Base-by-base conservation (phyloP, 2,329 filamentous ascomycete species). In the Paraconiothyrium brasiliense region DNA sequence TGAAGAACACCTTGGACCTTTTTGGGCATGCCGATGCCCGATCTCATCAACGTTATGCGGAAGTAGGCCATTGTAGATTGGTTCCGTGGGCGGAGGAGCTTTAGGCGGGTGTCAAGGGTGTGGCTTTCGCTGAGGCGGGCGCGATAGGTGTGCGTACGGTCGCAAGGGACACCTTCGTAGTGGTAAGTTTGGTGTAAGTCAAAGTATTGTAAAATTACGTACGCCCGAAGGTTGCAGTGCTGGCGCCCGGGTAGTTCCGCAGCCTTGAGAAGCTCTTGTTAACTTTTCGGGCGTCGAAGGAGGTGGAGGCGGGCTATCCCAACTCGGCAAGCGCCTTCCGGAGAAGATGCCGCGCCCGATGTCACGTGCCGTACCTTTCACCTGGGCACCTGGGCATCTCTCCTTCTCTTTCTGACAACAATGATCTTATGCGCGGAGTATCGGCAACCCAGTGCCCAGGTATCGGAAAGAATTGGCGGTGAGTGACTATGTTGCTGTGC, bases 1-100 rank as follows among this genome's bases (percentile, higher is more conserved):
- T 89, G 86, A 59, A 97, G 91, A 22, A 94, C 92, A 75, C 91
- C 92, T 76, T 88, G 87, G 63, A 90, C 92, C 75, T 92, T 90
- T 73, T 87, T 82, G 6, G 83, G 94, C 50, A 97, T 89, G 64
- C 94, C 94, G 80, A 97, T 97, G 73, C 91, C 90, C 60, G 91
- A 94, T 76, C 94, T 92, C 81, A 95, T 87, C 60, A 97, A 90
- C 52, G 93, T 97, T 78, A 97, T 92, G 76, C 92, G 90, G 85
- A 97, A 97, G 85, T 87, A 97, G 60, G 89, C 84, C 90, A 93
- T 93, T 50, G 48, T 41, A 57, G 32, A 32, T 34, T 49, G 34
- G 13, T 16, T 54, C 44, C 27, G 54, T 39, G 49, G 41, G 49
- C 41, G 43, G 14, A 35, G 54, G 11, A 46, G 24, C 61, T 30